These are phyloP conservation scores for Allantophomopsis cytisporea DNA, from an alignment of 2,329 filamentous ascomycete species.

Conservation along the genomic window DNA sequence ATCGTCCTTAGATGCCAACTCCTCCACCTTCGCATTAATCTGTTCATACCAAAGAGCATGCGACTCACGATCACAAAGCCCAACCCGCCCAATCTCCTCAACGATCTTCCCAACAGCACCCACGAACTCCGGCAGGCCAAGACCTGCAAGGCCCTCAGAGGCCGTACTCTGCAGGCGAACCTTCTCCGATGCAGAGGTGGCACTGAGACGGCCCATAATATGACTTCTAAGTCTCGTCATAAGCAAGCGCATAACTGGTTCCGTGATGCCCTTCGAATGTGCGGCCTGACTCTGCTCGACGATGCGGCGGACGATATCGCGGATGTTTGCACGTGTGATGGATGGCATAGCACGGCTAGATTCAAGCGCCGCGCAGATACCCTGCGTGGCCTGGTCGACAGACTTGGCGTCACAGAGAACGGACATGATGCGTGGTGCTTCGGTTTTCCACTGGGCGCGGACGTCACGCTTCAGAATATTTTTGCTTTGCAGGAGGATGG, in stretches of 20 bases:
- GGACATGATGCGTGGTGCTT: constrained; percentile 57
- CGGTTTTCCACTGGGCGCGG: constrained; percentile 61
- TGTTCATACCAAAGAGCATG: constrained; percentile 61
- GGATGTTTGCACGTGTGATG: constrained; percentile 45
- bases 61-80: constrained; percentile 51
- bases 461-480: constrained; percentile 74
- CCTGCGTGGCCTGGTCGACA: constrained; percentile 36
- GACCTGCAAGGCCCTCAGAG: constrained; percentile 52
- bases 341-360: constrained; percentile 48
- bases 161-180: constrained; percentile 56
- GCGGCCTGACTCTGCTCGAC: constrained; percentile 32
- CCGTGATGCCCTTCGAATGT: constrained; percentile 30
- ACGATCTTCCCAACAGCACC: constrained; percentile 55
- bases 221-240: constrained; percentile 55
- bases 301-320: constrained; percentile 42
- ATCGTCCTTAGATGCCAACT: too few species aligned
- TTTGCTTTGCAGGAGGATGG: constrained; percentile 68
- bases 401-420: constrained; percentile 45
- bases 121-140: constrained; percentile 63
- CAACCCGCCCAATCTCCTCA: constrained; percentile 51
- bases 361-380: constrained; percentile 48
- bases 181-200: constrained; percentile 55
- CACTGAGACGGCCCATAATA: constrained; percentile 48
- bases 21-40: constrained; percentile 20
- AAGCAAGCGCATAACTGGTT: constrained; percentile 50